phyloP scores from a whole-genome alignment of 116 monocot species.

The Iris pallida region DNA sequence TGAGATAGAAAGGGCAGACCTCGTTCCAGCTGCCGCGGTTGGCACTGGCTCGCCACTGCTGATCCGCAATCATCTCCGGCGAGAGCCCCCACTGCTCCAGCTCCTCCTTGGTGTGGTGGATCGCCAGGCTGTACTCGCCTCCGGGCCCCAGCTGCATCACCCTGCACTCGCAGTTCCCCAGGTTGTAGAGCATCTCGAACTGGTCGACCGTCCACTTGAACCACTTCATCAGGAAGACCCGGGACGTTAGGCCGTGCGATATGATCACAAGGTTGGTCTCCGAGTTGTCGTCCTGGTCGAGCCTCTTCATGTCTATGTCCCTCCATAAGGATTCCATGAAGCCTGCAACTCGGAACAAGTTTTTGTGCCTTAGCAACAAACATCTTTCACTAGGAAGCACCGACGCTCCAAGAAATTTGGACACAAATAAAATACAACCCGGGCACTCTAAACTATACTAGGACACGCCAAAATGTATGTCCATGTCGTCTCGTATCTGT shows the following conservation, averaged over 20 bases:
- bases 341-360: constrained; percentile 27
- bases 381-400: background rate
- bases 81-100: constrained; percentile 81
- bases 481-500: too few species aligned
- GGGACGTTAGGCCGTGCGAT: constrained; percentile 74
- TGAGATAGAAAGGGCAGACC: constrained; percentile 28
- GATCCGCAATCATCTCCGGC: constrained; percentile 83
- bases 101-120: constrained; percentile 68
- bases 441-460: too few species aligned
- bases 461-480: too few species aligned
- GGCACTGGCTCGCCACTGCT: constrained; percentile 64
- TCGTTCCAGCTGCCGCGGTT: constrained; percentile 37
- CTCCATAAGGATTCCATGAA: constrained; percentile 94
- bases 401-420: background rate
- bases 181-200: constrained; percentile 83
- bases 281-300: constrained; percentile 49
- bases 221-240: constrained; percentile 98
- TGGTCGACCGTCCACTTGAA: constrained; percentile 99
- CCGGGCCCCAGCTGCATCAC: constrained; percentile 77
- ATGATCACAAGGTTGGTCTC: constrained; percentile 80
- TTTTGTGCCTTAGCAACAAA: background rate
- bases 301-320: constrained; percentile 85
- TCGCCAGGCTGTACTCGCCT: constrained; percentile 82
- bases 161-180: constrained; percentile 71
- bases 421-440: too few species aligned